Percentiles rank a stretch among this genome's conserved stretches.
phyloP scores from a whole-genome alignment of 331 rosid genomes.

The Quercus tomentella region DNA sequence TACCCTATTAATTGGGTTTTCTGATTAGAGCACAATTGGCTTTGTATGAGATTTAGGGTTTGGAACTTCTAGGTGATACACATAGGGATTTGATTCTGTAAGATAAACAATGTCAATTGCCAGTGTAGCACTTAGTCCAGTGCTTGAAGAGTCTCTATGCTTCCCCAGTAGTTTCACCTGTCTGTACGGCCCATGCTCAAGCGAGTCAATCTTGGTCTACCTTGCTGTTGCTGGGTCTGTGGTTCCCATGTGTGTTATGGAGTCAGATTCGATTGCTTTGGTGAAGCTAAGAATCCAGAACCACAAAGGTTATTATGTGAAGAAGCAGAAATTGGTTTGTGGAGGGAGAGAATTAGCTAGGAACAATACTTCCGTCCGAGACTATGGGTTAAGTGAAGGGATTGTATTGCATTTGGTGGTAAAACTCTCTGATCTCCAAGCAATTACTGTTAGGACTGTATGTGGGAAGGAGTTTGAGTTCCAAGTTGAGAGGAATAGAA shows the following conservation, averaged over 20 bases:
- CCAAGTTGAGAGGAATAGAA: constrained; percentile 61
- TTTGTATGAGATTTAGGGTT: constrained; percentile 22
- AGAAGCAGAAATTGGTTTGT: constrained; percentile 60
- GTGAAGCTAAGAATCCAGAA: constrained; percentile 74
- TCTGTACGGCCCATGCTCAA: constrained; percentile 11
- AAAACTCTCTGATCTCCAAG: constrained; percentile 59
- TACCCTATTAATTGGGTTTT: background rate
- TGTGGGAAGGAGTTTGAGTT: constrained; percentile 69
- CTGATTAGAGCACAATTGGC: background rate
- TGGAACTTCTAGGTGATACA: constrained; percentile 25
- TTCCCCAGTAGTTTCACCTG: constrained; percentile 7
- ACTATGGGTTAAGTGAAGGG: constrained; percentile 70
- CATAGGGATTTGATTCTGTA: constrained; percentile 37
- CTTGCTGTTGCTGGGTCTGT: constrained; percentile 57
- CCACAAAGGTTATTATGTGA: constrained; percentile 52
- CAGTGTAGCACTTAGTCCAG: constrained; percentile 46
- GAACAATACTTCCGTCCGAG: constrained; percentile 46
- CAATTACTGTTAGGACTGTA: constrained; percentile 54
- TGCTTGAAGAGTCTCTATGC: constrained; percentile 24
- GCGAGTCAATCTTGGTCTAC: constrained; percentile 54
- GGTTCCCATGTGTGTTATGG: constrained; percentile 54
- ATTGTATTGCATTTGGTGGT: constrained; percentile 58
- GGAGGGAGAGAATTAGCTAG: constrained; percentile 75
- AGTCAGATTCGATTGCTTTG: constrained; percentile 65
- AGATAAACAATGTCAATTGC: constrained; percentile 41